Percentiles rank a stretch among this genome's conserved stretches.
phyloP scores from a whole-genome alignment of 2,329 filamentous ascomycete species.

The Fusarium dlaminii region DNA sequence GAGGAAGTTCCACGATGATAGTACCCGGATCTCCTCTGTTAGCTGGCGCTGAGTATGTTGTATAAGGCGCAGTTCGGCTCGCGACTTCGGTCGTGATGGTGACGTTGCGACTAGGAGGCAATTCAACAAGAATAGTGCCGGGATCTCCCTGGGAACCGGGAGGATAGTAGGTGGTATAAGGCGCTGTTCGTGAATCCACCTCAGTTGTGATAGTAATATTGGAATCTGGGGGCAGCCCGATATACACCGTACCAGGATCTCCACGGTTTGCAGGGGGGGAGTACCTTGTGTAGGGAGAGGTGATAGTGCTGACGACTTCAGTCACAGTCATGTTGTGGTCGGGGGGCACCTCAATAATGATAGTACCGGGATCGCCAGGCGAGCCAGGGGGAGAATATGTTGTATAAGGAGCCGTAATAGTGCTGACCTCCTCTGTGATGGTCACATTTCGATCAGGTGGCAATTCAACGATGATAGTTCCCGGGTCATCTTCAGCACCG shows the following conservation, averaged over 20 bases:
- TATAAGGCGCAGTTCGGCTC: slow-evolving; percentile 1
- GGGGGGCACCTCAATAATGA: slow-evolving; percentile 14
- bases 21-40: slow-evolving; percentile 7
- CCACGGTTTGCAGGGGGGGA: not conserved
- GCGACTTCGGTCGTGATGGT: slow-evolving; percentile 11
- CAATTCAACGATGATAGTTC: slow-evolving; percentile 19
- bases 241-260: slow-evolving; percentile 18
- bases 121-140: slow-evolving; percentile 7
- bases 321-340: slow-evolving; percentile 22
- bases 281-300: slow-evolving; percentile 11
- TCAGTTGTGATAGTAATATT: slow-evolving; percentile 20
- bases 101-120: not conserved
- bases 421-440: slow-evolving; percentile 6
- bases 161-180: slow-evolving; percentile 10
- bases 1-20: slow-evolving; percentile 2
- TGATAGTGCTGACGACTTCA: slow-evolving; percentile 5
- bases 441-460: slow-evolving; percentile 24
- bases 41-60: slow-evolving; percentile 2
- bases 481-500: slow-evolving; percentile 12
- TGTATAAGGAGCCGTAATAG: slow-evolving; percentile 12
- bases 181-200: not conserved
- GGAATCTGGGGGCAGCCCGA: slow-evolving; percentile 7
- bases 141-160: not conserved
- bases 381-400: slow-evolving; percentile 8
- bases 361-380: slow-evolving; percentile 16